These are phyloP conservation scores for Hibiscus trionum DNA, from an alignment of 345 rosid species.

Conservation along the genomic window DNA sequence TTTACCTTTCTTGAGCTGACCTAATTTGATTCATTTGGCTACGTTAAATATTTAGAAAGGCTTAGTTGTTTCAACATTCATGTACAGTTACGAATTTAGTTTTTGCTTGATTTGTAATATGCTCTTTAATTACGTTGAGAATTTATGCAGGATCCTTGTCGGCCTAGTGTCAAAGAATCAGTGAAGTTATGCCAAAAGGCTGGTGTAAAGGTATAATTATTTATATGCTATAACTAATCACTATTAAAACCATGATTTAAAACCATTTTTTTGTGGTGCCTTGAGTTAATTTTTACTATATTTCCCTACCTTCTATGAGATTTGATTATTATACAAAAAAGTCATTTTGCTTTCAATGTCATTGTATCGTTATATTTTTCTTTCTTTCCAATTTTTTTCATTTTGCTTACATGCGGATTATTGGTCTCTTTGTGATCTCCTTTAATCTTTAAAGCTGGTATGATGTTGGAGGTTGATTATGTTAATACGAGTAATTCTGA, in stretches of 20 bases:
- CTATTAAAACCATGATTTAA: neutral
- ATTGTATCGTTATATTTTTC: neutral
- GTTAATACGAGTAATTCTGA: neutral
- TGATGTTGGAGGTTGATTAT: neutral
- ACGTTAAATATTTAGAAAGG: too few relatives aligned
- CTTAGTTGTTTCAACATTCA: neutral
- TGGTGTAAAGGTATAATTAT: conserved; percentile 69
- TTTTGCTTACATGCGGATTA: neutral
- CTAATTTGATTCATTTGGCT: too few relatives aligned
- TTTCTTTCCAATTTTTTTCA: neutral
- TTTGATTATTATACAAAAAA: neutral
- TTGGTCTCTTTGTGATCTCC: neutral
- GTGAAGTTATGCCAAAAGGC: conserved; percentile 72
- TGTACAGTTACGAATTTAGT: neutral
- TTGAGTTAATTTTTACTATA: neutral
- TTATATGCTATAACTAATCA: neutral
- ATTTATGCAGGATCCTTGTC: conserved; percentile 85
- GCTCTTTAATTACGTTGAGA: neutral
- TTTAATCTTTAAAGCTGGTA: neutral
- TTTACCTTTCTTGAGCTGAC: neutral
- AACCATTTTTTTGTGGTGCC: neutral
- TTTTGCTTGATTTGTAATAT: neutral
- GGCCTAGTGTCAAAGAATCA: conserved; percentile 70
- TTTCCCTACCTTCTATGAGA: neutral
- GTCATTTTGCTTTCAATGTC: neutral